Evolutionary conservation across 345 rosid species (phyloP), one percentile per base, ranked within the genome.

Genomic region (Lagerstroemia speciosa): DNA sequence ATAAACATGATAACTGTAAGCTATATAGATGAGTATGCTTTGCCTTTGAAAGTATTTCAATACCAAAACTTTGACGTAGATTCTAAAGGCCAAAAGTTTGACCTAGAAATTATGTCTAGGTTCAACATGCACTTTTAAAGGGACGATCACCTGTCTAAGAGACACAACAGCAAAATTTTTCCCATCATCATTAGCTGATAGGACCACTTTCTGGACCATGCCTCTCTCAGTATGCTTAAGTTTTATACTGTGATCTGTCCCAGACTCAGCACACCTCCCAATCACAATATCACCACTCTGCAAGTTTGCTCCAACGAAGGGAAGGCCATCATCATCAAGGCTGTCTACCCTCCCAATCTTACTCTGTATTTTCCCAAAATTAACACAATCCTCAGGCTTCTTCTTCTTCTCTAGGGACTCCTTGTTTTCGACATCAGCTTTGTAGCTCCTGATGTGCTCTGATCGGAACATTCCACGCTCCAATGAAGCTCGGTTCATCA

Each of bases 111-210:
- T 27, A 30, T 9, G 34, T 10, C 0, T 58, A 26, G 8, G 33
- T 27, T 11, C 19, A 58, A 58, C 12, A 10, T 27, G 3, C 14
- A 15, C 63, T 30, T n/a, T 12, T 58, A 58, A 29, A 27, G 63
- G 19, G 27, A 58, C 17, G 60, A 41, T 80, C 70, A 89, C 99
- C 90, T 89, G 99, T 78, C 96, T 81, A 69, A 89, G 77, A 65
- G 93, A 93, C 55, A 91, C 99, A 6, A 86, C 87, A 62, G 91
- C 96, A 80, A 75, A 93, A 69, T 87, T 91, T 71, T 87, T 91
- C 45, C 97, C 99, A n/a, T 93, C 99, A 45, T 91, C 97, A 76
- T 89, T 93, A 37, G 97, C 89, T 26, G 97, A 89, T 29, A 91
- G 76, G 15, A 91, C 82, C 22, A 93, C 97, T 76, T 91, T 93